These are phyloP conservation scores for Linum usitatissimum DNA, from an alignment of 345 rosid species.

Conservation along the genomic window DNA sequence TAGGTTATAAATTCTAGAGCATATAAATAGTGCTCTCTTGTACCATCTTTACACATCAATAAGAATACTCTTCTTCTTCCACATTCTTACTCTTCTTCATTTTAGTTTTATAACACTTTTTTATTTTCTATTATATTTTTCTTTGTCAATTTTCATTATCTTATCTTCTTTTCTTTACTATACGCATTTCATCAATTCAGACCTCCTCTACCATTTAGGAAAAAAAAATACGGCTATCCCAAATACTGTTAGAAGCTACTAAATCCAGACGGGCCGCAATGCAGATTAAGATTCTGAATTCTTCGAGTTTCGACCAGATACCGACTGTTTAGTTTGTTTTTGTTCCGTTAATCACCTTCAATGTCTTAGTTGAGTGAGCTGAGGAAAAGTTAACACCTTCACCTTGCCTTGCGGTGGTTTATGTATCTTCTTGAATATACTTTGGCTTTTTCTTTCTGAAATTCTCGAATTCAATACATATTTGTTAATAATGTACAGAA, in stretches of 20 bases:
- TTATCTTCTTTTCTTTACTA: too few relatives aligned
- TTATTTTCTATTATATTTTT: too few relatives aligned
- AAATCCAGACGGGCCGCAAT: conserved; percentile 15
- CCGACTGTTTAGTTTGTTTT: background rate
- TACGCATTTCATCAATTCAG: too few relatives aligned
- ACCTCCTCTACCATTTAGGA: too few relatives aligned
- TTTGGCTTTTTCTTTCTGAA: background rate
- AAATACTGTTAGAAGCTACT: conserved; percentile 24
- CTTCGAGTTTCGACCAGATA: background rate
- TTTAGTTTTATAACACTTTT: too few relatives aligned
- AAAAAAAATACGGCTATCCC: conserved; percentile 6
- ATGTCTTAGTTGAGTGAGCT: background rate
- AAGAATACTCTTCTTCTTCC: too few relatives aligned
- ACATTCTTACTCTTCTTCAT: too few relatives aligned
- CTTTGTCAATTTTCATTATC: too few relatives aligned
- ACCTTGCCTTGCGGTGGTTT: background rate
- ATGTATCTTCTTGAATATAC: background rate
- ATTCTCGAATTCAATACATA: too few relatives aligned
- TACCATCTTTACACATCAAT: too few relatives aligned
- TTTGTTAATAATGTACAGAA: background rate
- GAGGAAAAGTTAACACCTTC: background rate
- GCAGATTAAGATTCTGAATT: conserved; percentile 14
- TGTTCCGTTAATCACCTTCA: background rate
- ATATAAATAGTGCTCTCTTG: too few relatives aligned
- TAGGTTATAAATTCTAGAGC: too few relatives aligned